Evolutionary conservation across 768 basidiomycete genomes (phyloP), one percentile per base, ranked within the genome.

Genomic region (Leccinum broughii): DNA sequence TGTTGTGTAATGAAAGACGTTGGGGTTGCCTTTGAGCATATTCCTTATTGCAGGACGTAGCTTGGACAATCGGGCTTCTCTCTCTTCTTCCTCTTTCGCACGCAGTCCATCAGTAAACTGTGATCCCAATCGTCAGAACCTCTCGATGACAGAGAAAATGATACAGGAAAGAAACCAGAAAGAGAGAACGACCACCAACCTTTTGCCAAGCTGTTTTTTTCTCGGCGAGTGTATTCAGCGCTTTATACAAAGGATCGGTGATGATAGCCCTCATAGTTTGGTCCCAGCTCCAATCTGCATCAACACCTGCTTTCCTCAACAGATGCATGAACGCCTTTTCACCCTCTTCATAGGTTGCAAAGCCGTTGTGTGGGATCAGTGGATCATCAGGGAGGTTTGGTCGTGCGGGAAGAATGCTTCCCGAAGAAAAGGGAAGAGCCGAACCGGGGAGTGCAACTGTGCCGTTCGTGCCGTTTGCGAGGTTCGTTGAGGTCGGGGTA

Each of bases 191-290:
- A 52, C 30, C 24, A 71, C 83, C 41, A 57, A 93, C 95, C 84
- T 95, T 94, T 76, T 95, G 92, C 85, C 92, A 99, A 57, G 89
- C 86, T 57, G 87, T 80, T 77, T 97, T 98, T 78, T 95, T 95
- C 77, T 99, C 95, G 15, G 93, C 93, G 52, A 98, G 81, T 50
- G 90, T 93, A 71, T 90, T 91, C 61, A 99, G 81, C 49, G 94
- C 90, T 78, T 93, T 95, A 78, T 98, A 99, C 64, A 97, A 76
- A 49, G 97, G 96, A 79, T 98, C 96, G 67, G 94, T 98, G 76
- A 99, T 96, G 75, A 97, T 94, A 68, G 93, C 90, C 71, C 95
- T 85, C 92, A 98, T 97, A 55, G 95, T 94, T 77, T 92, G 88
- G 74, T 99, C 97, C 97, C 97, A 99, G 37, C 93, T 93, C 92